Percentiles rank a stretch among this genome's conserved stretches.
Evolutionary conservation across 2,329 filamentous ascomycete species (phyloP).

Genomic region (Hymenoscyphus fructigenus): DNA sequence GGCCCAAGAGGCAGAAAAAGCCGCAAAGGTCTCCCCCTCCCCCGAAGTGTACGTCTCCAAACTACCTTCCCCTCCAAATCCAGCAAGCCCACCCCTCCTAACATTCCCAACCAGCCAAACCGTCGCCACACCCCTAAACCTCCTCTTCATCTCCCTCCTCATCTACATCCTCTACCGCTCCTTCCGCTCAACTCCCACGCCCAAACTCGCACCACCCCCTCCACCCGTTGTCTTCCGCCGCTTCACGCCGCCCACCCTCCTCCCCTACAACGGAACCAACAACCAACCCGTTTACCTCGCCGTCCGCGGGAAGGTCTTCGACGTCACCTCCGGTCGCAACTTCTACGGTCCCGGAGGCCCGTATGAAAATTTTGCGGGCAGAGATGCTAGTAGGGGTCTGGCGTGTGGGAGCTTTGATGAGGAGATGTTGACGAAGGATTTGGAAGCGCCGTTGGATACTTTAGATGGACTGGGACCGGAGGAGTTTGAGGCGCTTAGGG

Average conservation of each 20-base stretch:
- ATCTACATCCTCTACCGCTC: slow-evolving; percentile 59
- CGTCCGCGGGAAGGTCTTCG: slow-evolving; percentile 89
- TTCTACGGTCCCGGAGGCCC: slow-evolving; percentile 96
- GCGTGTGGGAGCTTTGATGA: slow-evolving; percentile 91
- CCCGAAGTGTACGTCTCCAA: slow-evolving; percentile 34
- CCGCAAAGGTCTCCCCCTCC: slow-evolving; percentile 28
- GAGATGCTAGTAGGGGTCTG: slow-evolving; percentile 84
- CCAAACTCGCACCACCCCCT: slow-evolving; percentile 50
- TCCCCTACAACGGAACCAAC: slow-evolving; percentile 78
- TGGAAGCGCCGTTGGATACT: slow-evolving; percentile 78
- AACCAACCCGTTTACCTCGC: slow-evolving; percentile 79
- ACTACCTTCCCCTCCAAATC: slow-evolving; percentile 9
- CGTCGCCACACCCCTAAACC: slow-evolving; percentile 61
- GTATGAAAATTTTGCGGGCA: slow-evolving; percentile 93
- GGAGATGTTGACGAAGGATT: slow-evolving; percentile 90
- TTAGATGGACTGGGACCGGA: slow-evolving; percentile 70
- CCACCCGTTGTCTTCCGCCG: slow-evolving; percentile 63
- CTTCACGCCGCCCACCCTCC: slow-evolving; percentile 77
- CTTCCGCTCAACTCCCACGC: slow-evolving; percentile 49
- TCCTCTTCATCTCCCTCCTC: slow-evolving; percentile 56
- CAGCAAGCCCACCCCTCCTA: background rate
- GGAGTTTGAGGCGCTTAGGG: slow-evolving; percentile 77
- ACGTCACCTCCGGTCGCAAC: slow-evolving; percentile 81
- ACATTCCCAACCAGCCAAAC: slow-evolving; percentile 23
- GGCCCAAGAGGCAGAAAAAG: slow-evolving; percentile 35